phyloP scores from a whole-genome alignment of 2,329 filamentous ascomycete species.

The Colletotrichum sp. region DNA sequence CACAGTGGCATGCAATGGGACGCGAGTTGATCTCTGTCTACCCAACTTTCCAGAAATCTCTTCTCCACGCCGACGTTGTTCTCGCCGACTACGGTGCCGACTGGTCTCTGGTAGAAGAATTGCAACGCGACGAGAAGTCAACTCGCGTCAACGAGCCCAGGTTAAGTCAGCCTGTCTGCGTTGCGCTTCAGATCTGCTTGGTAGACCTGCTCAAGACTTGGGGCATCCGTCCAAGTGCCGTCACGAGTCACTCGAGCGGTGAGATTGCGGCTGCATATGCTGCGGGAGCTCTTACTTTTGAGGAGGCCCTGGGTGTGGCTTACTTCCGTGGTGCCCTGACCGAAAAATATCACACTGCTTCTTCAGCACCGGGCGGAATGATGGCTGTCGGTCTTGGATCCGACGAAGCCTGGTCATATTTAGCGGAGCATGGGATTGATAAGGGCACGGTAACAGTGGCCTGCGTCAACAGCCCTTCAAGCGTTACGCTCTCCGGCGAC shows the following conservation, averaged over 20 bases:
- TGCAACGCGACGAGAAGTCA: constrained; percentile 32
- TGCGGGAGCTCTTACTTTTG: constrained; percentile 30
- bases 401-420: constrained; percentile 18
- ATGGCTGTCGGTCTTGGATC: constrained; percentile 32
- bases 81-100: neutral
- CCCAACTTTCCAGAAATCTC: constrained; percentile 18
- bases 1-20: constrained; percentile 40
- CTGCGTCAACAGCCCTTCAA: constrained; percentile 40
- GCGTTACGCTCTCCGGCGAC: constrained; percentile 35
- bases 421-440: neutral
- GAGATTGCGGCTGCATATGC: constrained; percentile 54
- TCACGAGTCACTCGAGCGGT: constrained; percentile 51
- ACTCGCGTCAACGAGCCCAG: constrained; percentile 38
- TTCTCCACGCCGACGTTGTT: constrained; percentile 5
- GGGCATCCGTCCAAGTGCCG: constrained; percentile 40
- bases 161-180: constrained; percentile 47
- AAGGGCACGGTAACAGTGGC: constrained; percentile 32
- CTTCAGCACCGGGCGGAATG: constrained; percentile 29
- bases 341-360: neutral
- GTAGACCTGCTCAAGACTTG: constrained; percentile 47
- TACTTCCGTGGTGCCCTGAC: constrained; percentile 34
- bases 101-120: constrained; percentile 40
- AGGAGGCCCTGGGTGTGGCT: constrained; percentile 32
- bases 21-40: constrained; percentile 27
- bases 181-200: constrained; percentile 52